Evolutionary conservation across 2,329 filamentous ascomycete species (phyloP), one percentile per base, ranked within the genome.

Genomic region (Cercospora berteroae): DNA sequence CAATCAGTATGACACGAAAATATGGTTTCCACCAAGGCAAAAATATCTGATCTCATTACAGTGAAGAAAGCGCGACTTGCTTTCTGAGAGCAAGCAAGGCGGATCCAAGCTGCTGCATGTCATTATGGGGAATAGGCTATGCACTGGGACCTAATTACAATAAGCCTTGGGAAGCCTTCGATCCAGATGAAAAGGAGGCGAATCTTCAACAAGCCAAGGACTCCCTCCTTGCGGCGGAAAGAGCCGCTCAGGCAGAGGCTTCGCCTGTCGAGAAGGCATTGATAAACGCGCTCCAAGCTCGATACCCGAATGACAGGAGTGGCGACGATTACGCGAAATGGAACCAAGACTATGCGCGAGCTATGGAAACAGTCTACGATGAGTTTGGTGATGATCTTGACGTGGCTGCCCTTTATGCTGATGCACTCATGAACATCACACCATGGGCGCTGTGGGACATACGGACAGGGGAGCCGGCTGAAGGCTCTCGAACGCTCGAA

Each of bases 101-200:
- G 57, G 89, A 92, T 68, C 69, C 79, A 0, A 69, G 76, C 2
- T 90, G 86, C 66, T 83, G 85, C 31, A 87, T 91, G 81, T 88
- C 87, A 3, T 85, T 89, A 73, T 92, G 89, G 89, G 89, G 89
- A 0, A 79, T 90, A 4, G 88, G 91, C 0, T 93, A 90, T 75
- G 83, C 88, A 1, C 79, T 91, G 0, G 91, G 91, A 0, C 91
- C 91, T 3, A 93, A 94, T 74, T 90, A 91, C 77, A 92, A 94
- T 80, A 92, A 93, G 74, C 88, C 90, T 0, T 93, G 91, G 91
- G 85, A 87, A 29, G 83, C 87, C 25, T 92, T 93, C 70, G 89
- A 90, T 63, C 78, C 83, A 0, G 78, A 82, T 0, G 90, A 93
- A 70, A 80, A 89, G 4, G 77, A 81, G 10, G 77, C 74, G 0